Evolutionary conservation across 2,329 filamentous ascomycete species (phyloP).

Genomic region (Colletotrichum destructivum): DNA sequence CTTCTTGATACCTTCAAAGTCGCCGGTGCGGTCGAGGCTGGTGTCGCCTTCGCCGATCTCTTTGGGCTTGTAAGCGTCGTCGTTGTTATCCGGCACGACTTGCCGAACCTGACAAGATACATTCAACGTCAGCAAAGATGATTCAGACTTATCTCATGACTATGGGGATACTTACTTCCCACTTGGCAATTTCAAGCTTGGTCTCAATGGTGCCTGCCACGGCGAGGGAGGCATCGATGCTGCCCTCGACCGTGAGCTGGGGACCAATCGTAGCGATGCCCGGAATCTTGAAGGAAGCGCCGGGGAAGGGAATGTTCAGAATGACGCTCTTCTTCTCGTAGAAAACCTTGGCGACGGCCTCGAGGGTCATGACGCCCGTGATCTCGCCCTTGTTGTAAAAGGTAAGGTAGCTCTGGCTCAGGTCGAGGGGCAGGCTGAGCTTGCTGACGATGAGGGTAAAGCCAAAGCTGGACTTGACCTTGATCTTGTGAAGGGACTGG

Average conservation of each 20-base stretch:
- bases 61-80: not conserved
- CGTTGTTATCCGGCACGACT: not conserved
- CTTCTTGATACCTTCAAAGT: slow-evolving; percentile 36
- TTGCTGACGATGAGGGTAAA: slow-evolving; percentile 48
- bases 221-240: slow-evolving; percentile 44
- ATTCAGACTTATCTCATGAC: too few relatives aligned
- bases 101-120: slow-evolving; percentile 1
- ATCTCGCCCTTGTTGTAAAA: slow-evolving; percentile 48
- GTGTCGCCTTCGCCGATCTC: slow-evolving; percentile 35
- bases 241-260: slow-evolving; percentile 46
- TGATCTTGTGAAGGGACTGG: slow-evolving; percentile 44
- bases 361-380: slow-evolving; percentile 47
- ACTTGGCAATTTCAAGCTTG: slow-evolving; percentile 48
- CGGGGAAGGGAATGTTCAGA: slow-evolving; percentile 46
- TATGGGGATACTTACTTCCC: slow-evolving; percentile 40
- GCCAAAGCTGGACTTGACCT: slow-evolving; percentile 48
- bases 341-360: slow-evolving; percentile 45
- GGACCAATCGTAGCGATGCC: slow-evolving; percentile 52
- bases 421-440: slow-evolving; percentile 45
- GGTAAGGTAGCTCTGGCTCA: slow-evolving; percentile 47
- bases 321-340: slow-evolving; percentile 45
- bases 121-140: too few relatives aligned
- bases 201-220: slow-evolving; percentile 47
- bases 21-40: slow-evolving; percentile 42
- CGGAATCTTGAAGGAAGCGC: slow-evolving; percentile 49